phyloP scores from a whole-genome alignment of 2,329 filamentous ascomycete genomes.

The Ceratocystis harringtonii region DNA sequence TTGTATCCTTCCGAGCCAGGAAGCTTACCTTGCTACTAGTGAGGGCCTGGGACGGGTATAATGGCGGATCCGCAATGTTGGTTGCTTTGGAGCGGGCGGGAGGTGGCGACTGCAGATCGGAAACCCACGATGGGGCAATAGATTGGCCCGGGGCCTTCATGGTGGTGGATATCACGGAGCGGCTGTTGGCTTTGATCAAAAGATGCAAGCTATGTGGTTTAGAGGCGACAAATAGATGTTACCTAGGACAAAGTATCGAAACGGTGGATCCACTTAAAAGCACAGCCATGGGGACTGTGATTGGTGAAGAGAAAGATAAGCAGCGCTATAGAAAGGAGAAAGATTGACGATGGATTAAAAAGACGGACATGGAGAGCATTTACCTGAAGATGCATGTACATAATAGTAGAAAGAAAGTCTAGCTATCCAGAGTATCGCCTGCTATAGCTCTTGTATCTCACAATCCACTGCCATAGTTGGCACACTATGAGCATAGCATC shows the following conservation, averaged over 20 bases:
- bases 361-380: not conserved
- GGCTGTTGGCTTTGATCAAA: not conserved
- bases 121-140: slow-evolving; percentile 59
- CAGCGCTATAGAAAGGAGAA: not conserved
- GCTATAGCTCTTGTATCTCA: no score
- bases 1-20: not conserved
- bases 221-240: no score
- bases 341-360: not conserved
- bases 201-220: not conserved
- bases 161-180: not conserved
- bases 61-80: slow-evolving; percentile 70
- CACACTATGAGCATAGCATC: no score
- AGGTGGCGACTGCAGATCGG: slow-evolving; percentile 60
- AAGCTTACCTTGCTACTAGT: slow-evolving; percentile 40
- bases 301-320: not conserved
- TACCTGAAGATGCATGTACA: no score
- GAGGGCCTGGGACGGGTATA: slow-evolving; percentile 45
- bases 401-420: no score
- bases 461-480: no score
- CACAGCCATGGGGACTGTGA: not conserved
- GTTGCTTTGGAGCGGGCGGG: slow-evolving; percentile 48
- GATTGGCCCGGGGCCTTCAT: not conserved
- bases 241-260: not conserved
- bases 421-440: no score
- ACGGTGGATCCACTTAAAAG: not conserved